These are phyloP conservation scores for Stagonosporopsis rhizophila DNA, from an alignment of 2,329 filamentous ascomycete species.

Conservation along the genomic window DNA sequence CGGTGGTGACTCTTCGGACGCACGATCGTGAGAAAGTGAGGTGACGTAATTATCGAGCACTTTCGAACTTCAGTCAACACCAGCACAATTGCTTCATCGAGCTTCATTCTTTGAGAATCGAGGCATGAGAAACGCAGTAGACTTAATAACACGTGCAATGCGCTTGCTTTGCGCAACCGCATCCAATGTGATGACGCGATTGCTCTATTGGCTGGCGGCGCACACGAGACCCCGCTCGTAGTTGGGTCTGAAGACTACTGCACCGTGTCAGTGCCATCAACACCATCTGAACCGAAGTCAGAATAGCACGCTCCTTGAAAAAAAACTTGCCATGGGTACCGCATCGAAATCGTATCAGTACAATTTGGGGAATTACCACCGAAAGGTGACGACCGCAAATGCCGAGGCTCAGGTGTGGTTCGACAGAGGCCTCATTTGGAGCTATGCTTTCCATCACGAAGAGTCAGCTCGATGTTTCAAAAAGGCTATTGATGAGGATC, in stretches of 20 bases:
- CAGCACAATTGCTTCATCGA: neutral
- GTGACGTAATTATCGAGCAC: slow-evolving; percentile 31
- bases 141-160: neutral
- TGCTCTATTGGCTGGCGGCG: slow-evolving; percentile 12
- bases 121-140: neutral
- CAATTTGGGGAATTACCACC: slow-evolving; percentile 66
- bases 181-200: slow-evolving; percentile 8
- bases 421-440: slow-evolving; percentile 74
- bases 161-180: neutral
- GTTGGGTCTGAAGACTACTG: neutral
- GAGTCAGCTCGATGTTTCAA: slow-evolving; percentile 72
- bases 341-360: slow-evolving; percentile 45
- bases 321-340: slow-evolving; percentile 4
- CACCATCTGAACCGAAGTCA: neutral
- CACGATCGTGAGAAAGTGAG: slow-evolving; percentile 34
- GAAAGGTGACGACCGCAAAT: slow-evolving; percentile 62
- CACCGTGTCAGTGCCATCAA: neutral
- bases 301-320: neutral
- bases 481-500: slow-evolving; percentile 63
- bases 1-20: slow-evolving; percentile 15
- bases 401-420: slow-evolving; percentile 70
- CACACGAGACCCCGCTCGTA: slow-evolving; percentile 16
- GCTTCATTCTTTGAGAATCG: neutral
- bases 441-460: slow-evolving; percentile 78
- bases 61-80: neutral